Evolutionary conservation across 2,329 filamentous ascomycete genomes (phyloP).

Genomic region (Monosporascus sp.): DNA sequence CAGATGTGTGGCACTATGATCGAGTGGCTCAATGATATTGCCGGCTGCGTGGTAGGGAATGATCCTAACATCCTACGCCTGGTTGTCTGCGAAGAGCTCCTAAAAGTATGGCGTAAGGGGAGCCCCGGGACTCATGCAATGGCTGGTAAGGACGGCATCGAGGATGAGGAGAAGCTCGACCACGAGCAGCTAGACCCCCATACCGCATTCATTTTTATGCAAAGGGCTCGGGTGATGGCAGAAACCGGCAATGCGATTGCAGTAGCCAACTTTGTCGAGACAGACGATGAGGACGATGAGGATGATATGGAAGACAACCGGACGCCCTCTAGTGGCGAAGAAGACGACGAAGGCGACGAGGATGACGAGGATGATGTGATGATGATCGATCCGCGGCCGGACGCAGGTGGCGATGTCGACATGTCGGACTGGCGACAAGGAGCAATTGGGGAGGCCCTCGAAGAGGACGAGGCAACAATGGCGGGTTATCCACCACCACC

Average conservation of each 20-base stretch:
- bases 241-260: slow-evolving; percentile 18
- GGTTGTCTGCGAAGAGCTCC: slow-evolving; percentile 84
- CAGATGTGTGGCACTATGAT: slow-evolving; percentile 98
- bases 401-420: slow-evolving; percentile 36
- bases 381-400: slow-evolving; percentile 48
- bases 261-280: slow-evolving; percentile 33
- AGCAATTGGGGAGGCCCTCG: slow-evolving; percentile 59
- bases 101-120: slow-evolving; percentile 81
- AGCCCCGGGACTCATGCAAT: slow-evolving; percentile 75
- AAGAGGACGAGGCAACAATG: slow-evolving; percentile 71
- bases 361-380: slow-evolving; percentile 55
- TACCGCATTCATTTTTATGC: slow-evolving; percentile 28
- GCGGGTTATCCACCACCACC: slow-evolving; percentile 66
- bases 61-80: slow-evolving; percentile 75
- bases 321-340: slow-evolving; percentile 32
- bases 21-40: slow-evolving; percentile 91
- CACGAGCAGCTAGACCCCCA: slow-evolving; percentile 27
- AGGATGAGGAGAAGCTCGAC: slow-evolving; percentile 70
- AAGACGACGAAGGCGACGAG: slow-evolving; percentile 58
- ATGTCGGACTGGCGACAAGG: slow-evolving; percentile 41
- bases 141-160: slow-evolving; percentile 72
- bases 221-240: slow-evolving; percentile 29
- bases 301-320: slow-evolving; percentile 33
- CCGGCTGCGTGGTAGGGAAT: slow-evolving; percentile 76
- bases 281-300: slow-evolving; percentile 42